Evolutionary conservation across 331 rosid genomes (phyloP).

Genomic region (Quercus lobata): DNA sequence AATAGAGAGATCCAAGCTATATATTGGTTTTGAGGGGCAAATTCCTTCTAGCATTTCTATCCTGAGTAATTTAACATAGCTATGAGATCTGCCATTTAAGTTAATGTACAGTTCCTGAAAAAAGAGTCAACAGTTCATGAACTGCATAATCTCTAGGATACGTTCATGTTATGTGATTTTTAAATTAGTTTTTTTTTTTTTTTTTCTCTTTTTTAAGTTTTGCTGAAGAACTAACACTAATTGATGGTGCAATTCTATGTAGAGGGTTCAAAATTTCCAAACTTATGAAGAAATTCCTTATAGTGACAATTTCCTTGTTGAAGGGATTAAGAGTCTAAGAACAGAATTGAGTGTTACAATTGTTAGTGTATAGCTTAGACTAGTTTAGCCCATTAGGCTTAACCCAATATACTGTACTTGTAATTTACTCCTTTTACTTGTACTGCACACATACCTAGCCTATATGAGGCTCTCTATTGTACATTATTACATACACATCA

Average conservation of each 20-base stretch:
- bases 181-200: neutral
- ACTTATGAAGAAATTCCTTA: no score
- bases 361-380: no score
- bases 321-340: no score
- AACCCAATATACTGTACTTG: no score
- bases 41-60: conserved; percentile 27
- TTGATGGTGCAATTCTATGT: neutral
- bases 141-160: neutral
- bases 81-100: conserved; percentile 14
- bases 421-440: no score
- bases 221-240: neutral
- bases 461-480: no score
- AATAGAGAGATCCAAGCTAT: conserved; percentile 23
- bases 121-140: neutral
- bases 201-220: neutral
- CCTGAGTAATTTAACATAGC: neutral
- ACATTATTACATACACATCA: no score
- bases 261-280: neutral
- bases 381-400: no score
- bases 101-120: neutral
- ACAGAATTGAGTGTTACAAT: no score
- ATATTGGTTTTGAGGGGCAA: conserved; percentile 26
- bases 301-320: no score
- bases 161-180: neutral
- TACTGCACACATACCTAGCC: no score